Percentiles rank a stretch among this genome's conserved stretches.
Conservation (phyloP, 352 stramenopile genomes). For the Pythium dissimile region DNA sequence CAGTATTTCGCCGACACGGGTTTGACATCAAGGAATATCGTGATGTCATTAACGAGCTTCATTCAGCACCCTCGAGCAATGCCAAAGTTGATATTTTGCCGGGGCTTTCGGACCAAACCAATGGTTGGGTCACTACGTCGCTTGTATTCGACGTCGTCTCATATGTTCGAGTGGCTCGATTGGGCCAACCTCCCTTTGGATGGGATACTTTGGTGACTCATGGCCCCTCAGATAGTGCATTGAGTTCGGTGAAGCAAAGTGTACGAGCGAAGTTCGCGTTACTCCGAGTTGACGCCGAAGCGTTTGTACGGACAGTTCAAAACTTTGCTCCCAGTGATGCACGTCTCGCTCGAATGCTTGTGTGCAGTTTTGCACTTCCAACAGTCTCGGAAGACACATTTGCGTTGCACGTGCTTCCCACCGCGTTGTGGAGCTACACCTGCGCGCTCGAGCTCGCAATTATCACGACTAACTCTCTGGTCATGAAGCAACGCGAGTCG, state of each 20-base stretch:
- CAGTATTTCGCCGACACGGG: conserved; percentile 7
- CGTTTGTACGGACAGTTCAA: background rate
- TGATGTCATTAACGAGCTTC: background rate
- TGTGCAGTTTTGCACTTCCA: conserved; percentile 46
- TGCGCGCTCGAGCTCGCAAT: conserved; percentile 14
- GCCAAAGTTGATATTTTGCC: conserved; percentile 9
- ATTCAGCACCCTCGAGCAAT: background rate
- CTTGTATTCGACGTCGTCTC: conserved; percentile 13
- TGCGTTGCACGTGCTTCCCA: background rate
- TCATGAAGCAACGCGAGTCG: background rate
- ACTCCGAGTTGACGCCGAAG: background rate
- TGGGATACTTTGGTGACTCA: conserved; percentile 9
- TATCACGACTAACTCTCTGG: conserved; percentile 13
- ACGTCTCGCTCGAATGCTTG: conserved; percentile 30
- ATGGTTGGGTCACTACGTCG: conserved; percentile 7
- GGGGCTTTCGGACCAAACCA: conserved; percentile 16
- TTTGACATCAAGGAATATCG: conserved; percentile 10
- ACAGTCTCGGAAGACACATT: conserved; percentile 13
- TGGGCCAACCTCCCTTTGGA: conserved; percentile 11
- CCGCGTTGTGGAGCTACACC: conserved; percentile 18
- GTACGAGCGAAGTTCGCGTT: conserved; percentile 9
- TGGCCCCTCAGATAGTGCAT: background rate
- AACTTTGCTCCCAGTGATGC: background rate
- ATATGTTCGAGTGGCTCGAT: conserved; percentile 8
- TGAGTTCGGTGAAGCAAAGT: background rate